Evolutionary conservation across 2,329 filamentous ascomycete genomes (phyloP), one percentile per base, ranked within the genome.

Genomic region (Hymenoscyphus salicellus): DNA sequence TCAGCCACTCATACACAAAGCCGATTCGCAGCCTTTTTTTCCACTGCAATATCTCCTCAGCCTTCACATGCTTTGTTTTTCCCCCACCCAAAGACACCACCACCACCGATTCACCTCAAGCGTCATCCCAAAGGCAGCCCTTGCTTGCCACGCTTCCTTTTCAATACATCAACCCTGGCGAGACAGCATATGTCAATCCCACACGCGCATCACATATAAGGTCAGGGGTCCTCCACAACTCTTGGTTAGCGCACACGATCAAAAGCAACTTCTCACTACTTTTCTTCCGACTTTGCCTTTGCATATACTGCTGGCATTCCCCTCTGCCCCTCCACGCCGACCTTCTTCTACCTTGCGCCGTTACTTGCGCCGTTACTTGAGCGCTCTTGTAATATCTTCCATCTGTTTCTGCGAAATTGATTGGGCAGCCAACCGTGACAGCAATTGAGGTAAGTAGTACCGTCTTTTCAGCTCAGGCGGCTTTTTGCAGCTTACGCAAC

Each of bases 31-130:
- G 46, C 46, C 43, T 49, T 49, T 49, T 49, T 23, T 23, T 30
- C 28, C 28, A 3, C 43, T 23, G 23, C 43, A 52, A 52, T 23
- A 52, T 14, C 20, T 52, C n/a, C 10, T 5, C 41, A n/a, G 2
- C 41, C 41, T 43, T 43, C 46, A 52, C 20, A 52, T 52, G 20
- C 46, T 52, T 28, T 52, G 23, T 52, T 52, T 52, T 52, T 52
- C 14, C 46, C 43, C 11, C 20, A 23, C 20, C 28, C 28, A 26
- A 16, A 49, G 4, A 26, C 20, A 52, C 46, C 23, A 23, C 46
- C 46, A 23, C 46, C 46, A 8, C 46, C 46, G 10, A 52, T 14
- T 52, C 46, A 52, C 46, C 20, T 52, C 8, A 49, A 49, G 43
- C 43, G 20, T 20, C 41, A 23, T 49, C 43, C 26, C n/a, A 46